A percentile compares a stretch with the other conserved stretches of the same genome.
These are phyloP conservation scores for Cytidiella melzeri DNA, from an alignment of 768 basidiomycete genomes.

Conservation along the genomic window DNA sequence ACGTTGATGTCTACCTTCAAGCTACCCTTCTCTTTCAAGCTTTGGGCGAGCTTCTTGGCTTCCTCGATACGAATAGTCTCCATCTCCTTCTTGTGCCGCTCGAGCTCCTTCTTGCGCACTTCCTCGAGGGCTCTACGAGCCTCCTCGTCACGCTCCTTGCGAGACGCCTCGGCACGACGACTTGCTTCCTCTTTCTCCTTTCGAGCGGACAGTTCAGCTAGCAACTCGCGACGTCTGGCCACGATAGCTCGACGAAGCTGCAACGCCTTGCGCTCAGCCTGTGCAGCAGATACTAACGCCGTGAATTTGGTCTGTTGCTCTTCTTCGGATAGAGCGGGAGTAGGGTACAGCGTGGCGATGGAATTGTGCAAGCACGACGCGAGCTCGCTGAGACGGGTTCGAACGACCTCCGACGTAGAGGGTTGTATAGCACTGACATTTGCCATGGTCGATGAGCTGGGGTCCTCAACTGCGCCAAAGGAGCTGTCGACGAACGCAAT, in stretches of 20 bases:
- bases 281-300: slow-evolving; percentile 54
- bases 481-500: slow-evolving; percentile 82
- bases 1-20: slow-evolving; percentile 69
- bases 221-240: slow-evolving; percentile 77
- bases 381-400: slow-evolving; percentile 72
- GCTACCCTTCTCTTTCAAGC: slow-evolving; percentile 72
- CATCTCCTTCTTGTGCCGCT: slow-evolving; percentile 63
- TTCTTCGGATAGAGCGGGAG: slow-evolving; percentile 40
- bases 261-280: slow-evolving; percentile 72
- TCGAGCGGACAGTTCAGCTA: slow-evolving; percentile 76
- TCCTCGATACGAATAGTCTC: slow-evolving; percentile 77
- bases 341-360: slow-evolving; percentile 47
- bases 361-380: slow-evolving; percentile 70
- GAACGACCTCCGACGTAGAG: slow-evolving; percentile 63
- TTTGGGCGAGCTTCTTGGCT: slow-evolving; percentile 83
- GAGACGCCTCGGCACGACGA: slow-evolving; percentile 60
- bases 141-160: slow-evolving; percentile 69
- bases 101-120: slow-evolving; percentile 53
- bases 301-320: slow-evolving; percentile 54
- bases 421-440: slow-evolving; percentile 54
- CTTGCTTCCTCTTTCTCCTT: slow-evolving; percentile 88
- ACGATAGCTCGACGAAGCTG: slow-evolving; percentile 75
- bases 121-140: slow-evolving; percentile 58
- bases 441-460: slow-evolving; percentile 25
- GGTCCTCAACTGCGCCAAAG: slow-evolving; percentile 41